Percentiles rank a stretch among this genome's conserved stretches.
Evolutionary conservation across 805 yeast species (phyloP).

Genomic region (Candida awuae): DNA sequence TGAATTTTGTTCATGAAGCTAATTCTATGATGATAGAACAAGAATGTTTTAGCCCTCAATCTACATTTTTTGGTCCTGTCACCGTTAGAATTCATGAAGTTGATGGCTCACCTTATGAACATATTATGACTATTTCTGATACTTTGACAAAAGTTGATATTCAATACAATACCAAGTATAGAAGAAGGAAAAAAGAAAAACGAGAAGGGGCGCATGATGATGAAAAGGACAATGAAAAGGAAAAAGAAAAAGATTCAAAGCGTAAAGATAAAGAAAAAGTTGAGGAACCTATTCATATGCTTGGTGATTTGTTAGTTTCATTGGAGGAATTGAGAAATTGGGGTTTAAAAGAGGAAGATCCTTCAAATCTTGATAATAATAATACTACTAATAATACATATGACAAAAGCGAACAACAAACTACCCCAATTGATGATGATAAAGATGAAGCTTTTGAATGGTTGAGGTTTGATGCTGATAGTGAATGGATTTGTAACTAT

Average conservation of each 20-base stretch:
- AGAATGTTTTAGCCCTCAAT: slow-evolving; percentile 35
- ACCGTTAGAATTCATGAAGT: slow-evolving; percentile 96
- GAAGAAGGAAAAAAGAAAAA: slow-evolving; percentile 62
- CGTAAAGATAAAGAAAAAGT: slow-evolving; percentile 16
- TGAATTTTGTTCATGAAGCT: slow-evolving; percentile 38
- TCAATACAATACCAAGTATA: slow-evolving; percentile 90
- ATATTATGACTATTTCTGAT: slow-evolving; percentile 86
- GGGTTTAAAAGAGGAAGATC: slow-evolving; percentile 44
- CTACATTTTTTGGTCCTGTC: slow-evolving; percentile 87
- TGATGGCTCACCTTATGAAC: slow-evolving; percentile 98
- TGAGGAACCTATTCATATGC: slow-evolving; percentile 32
- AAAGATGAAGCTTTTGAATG: slow-evolving; percentile 88
- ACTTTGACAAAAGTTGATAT: slow-evolving; percentile 80
- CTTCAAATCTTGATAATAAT: slow-evolving; percentile 31
- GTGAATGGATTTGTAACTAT: slow-evolving; percentile 88
- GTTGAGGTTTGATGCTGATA: slow-evolving; percentile 96
- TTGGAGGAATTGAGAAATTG: slow-evolving; percentile 59
- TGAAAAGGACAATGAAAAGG: slow-evolving; percentile 17
- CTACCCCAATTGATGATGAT: slow-evolving; percentile 30
- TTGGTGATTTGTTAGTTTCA: slow-evolving; percentile 71
- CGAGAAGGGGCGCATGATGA: slow-evolving; percentile 37
- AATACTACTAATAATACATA: background rate
- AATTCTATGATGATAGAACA: slow-evolving; percentile 33
- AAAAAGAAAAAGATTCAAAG: slow-evolving; percentile 19
- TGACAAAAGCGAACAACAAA: slow-evolving; percentile 41